Conservation (phyloP, 2,329 filamentous ascomycete species). For the Fusarium longipes region DNA sequence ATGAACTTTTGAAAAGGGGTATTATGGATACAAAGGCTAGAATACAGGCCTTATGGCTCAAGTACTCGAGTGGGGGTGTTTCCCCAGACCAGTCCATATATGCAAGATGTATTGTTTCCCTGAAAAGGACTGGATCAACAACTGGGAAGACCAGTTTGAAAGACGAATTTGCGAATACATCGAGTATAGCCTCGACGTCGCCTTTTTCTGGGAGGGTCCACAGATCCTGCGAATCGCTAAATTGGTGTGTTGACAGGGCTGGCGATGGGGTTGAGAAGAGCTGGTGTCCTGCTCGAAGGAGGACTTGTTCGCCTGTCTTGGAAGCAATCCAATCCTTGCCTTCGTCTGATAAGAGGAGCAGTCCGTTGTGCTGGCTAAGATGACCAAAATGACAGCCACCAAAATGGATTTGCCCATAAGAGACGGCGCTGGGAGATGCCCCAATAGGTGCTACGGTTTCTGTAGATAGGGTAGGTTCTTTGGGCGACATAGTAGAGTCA, state of each 20-base stretch:
- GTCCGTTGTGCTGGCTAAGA: constrained; percentile 42
- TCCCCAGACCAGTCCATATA: constrained; percentile 50
- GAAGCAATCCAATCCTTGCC: constrained; percentile 37
- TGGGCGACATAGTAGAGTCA: constrained; percentile 6
- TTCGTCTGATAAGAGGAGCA: constrained; percentile 38
- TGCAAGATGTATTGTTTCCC: constrained; percentile 57
- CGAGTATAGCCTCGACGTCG: constrained; percentile 44
- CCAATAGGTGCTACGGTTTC: constrained; percentile 4
- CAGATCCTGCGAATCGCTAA: constrained; percentile 1
- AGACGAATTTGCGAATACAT: constrained; percentile 46
- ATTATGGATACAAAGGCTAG: constrained; percentile 60
- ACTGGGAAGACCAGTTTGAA: constrained; percentile 61
- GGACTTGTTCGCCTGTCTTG: constrained; percentile 34
- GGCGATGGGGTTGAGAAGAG: neutral
- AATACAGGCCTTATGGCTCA: constrained; percentile 59
- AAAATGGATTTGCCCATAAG: constrained; percentile 43
- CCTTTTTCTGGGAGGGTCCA: constrained; percentile 40
- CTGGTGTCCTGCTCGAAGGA: neutral
- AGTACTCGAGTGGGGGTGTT: constrained; percentile 40
- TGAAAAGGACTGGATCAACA: constrained; percentile 60
- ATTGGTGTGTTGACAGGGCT: neutral
- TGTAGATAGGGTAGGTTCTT: neutral
- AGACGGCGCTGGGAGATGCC: constrained; percentile 20
- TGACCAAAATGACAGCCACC: constrained; percentile 40
- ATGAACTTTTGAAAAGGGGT: constrained; percentile 34